Percentiles rank a stretch among this genome's conserved stretches.
phyloP scores from a whole-genome alignment of 75 land plant species.

The Pinus albicaulis region DNA sequence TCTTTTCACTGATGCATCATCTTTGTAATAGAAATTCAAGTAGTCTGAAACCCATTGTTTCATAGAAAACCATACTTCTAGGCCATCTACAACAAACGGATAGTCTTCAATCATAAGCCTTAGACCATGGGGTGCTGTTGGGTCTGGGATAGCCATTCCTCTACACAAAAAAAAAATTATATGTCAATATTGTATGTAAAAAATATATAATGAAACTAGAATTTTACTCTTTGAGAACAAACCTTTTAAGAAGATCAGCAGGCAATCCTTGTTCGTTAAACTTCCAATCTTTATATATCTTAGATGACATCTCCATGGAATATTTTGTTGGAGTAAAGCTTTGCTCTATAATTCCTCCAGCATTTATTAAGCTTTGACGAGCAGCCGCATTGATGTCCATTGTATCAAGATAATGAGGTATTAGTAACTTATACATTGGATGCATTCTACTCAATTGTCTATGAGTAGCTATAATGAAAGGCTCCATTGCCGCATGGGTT shows the following conservation, averaged over 20 bases:
- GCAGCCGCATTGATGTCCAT: constrained; percentile 76
- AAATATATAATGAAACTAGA: no score
- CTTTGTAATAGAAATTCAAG: constrained; percentile 38
- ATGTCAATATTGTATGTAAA: no score
- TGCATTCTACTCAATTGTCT: constrained; percentile 70
- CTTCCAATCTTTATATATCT: constrained; percentile 61
- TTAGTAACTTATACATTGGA: constrained; percentile 61
- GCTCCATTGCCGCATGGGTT: constrained; percentile 64
- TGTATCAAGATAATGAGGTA: constrained; percentile 73
- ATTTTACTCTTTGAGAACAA: not conserved
- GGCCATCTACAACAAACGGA: constrained; percentile 52
- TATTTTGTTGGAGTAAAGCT: constrained; percentile 69
- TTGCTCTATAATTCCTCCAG: constrained; percentile 72
- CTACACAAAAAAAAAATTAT: constrained; percentile 15
- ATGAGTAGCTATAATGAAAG: constrained; percentile 69
- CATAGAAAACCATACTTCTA: constrained; percentile 46
- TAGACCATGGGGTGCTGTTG: constrained; percentile 27
- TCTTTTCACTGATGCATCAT: constrained; percentile 12
- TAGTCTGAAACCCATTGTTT: constrained; percentile 46
- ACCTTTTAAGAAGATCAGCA: constrained; percentile 58
- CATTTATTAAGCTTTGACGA: constrained; percentile 63
- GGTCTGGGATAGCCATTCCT: constrained; percentile 56
- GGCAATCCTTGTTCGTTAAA: constrained; percentile 79
- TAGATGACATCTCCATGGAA: constrained; percentile 68
- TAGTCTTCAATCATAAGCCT: constrained; percentile 59